Percentiles rank a stretch among this genome's conserved stretches.
Evolutionary conservation across 225 moss, liverwort and hornwort species (phyloP).

Genomic region (Sphagnum contortum): DNA sequence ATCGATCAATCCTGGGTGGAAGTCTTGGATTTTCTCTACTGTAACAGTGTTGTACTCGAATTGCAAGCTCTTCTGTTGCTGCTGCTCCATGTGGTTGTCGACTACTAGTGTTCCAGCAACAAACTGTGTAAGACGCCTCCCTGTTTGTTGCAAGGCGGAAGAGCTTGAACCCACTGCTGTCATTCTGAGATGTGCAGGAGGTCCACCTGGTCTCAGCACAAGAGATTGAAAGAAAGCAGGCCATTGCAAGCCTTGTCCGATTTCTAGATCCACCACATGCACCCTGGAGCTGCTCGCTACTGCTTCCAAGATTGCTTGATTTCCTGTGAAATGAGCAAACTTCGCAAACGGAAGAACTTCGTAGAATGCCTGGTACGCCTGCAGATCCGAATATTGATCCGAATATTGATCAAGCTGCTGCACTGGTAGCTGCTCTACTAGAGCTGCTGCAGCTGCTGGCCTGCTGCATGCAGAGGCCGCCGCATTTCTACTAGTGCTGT

Average conservation of each 20-base stretch:
- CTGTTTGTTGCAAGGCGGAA: conserved; percentile 25
- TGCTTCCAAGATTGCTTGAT: conserved; percentile 36
- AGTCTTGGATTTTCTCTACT: conserved; percentile 7
- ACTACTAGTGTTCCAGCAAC: conserved; percentile 2
- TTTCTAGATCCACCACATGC: conserved; percentile 40
- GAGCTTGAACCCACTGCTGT: conserved; percentile 7
- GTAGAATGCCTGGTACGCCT: conserved; percentile 6
- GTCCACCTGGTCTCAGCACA: conserved; percentile 22
- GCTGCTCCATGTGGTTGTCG: too few species aligned
- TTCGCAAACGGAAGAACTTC: conserved; percentile 31
- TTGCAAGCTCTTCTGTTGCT: too few species aligned
- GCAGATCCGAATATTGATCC: conserved; percentile 5
- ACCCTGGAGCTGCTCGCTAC: conserved; percentile 27
- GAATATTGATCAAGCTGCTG: conserved; percentile 23
- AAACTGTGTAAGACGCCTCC: conserved; percentile 28
- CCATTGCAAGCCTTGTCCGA: conserved; percentile 36
- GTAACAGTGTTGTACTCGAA: too few species aligned
- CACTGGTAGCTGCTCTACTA: conserved; percentile 8
- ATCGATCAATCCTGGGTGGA: conserved; percentile 25
- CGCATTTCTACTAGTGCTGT: too few species aligned
- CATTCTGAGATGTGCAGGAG: conserved; percentile 24
- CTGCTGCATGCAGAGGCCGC: too few species aligned
- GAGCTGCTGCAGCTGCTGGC: conserved; percentile 12
- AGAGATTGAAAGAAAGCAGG: conserved; percentile 37
- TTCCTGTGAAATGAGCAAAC: conserved; percentile 35